phyloP scores from a whole-genome alignment of 1,139 yeast genomes.

The Diutina siamensis region DNA sequence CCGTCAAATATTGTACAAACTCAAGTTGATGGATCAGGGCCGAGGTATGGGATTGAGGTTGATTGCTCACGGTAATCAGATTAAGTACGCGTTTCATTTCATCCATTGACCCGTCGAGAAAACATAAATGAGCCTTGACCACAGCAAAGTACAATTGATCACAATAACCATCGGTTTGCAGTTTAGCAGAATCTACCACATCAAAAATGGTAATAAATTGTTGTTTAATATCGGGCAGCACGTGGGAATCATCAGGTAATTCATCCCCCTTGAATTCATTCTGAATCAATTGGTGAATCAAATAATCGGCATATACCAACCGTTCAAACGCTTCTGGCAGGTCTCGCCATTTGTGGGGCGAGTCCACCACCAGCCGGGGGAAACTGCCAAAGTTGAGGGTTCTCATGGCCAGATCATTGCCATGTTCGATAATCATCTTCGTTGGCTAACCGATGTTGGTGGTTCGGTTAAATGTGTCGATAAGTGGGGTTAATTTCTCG shows the following conservation, averaged over 20 bases:
- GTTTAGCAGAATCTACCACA: slow-evolving; percentile 19
- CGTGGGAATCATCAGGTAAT: slow-evolving; percentile 5
- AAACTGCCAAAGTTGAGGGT: slow-evolving; percentile 28
- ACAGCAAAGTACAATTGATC: slow-evolving; percentile 25
- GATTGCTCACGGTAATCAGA: slow-evolving; percentile 7
- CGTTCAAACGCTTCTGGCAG: slow-evolving; percentile 27
- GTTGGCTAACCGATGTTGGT: background rate
- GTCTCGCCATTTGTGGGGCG: slow-evolving; percentile 17
- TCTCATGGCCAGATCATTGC: slow-evolving; percentile 12
- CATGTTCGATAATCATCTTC: slow-evolving; percentile 16
- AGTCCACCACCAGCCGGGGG: slow-evolving; percentile 20
- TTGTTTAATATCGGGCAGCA: slow-evolving; percentile 11
- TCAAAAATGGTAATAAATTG: slow-evolving; percentile 20
- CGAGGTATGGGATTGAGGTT: slow-evolving; percentile 7
- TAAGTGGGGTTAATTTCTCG: background rate
- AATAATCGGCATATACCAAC: slow-evolving; percentile 28
- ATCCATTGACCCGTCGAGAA: slow-evolving; percentile 11
- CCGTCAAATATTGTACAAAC: slow-evolving; percentile 19
- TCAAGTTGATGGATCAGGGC: background rate
- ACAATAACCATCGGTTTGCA: slow-evolving; percentile 14
- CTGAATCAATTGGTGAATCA: slow-evolving; percentile 24
- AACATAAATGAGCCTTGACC: slow-evolving; percentile 26
- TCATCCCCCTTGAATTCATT: slow-evolving; percentile 20
- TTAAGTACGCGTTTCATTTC: slow-evolving; percentile 12
- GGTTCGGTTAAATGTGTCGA: background rate